Evolutionary conservation across 1,139 yeast genomes (phyloP).

Genomic region (Saccharomyces hybrid): DNA sequence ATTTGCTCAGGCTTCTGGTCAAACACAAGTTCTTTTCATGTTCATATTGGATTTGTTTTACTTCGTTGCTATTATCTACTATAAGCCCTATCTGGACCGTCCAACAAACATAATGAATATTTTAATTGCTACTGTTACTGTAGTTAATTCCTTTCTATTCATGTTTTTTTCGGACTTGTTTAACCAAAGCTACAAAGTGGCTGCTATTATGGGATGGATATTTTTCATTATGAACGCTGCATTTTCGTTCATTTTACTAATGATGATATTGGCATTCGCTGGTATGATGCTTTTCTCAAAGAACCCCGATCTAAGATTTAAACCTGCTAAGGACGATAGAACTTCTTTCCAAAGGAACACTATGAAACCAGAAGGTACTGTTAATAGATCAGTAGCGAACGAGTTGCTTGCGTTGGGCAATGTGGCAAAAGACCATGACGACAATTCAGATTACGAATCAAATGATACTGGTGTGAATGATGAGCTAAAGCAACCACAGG

Average conservation of each 20-base stretch:
- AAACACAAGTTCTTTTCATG: conserved; percentile 55
- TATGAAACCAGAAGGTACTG: conserved; percentile 36
- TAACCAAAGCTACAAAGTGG: conserved; percentile 56
- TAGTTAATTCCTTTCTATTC: conserved; percentile 63
- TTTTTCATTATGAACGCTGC: conserved; percentile 72
- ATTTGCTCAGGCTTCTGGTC: conserved; percentile 60
- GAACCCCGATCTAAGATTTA: conserved; percentile 77
- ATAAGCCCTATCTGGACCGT: conserved; percentile 58
- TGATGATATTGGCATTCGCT: conserved; percentile 52
- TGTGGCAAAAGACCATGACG: conserved; percentile 67
- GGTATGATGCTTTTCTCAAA: conserved; percentile 50
- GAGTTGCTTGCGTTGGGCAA: conserved; percentile 37
- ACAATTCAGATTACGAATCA: conserved; percentile 34
- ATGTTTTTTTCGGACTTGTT: conserved; percentile 65
- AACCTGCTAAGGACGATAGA: conserved; percentile 75
- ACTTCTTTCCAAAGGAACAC: conserved; percentile 60
- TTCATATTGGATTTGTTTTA: conserved; percentile 60
- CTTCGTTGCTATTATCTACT: conserved; percentile 47
- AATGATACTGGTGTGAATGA: conserved; percentile 7
- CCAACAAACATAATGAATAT: conserved; percentile 62
- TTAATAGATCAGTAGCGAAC: conserved; percentile 32
- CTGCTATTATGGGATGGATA: conserved; percentile 71
- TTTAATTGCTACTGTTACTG: conserved; percentile 52
- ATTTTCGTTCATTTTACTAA: conserved; percentile 53
- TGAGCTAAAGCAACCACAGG: neutral